Evolutionary conservation across 2,329 filamentous ascomycete species (phyloP).

Genomic region (Zopfia rhizophila): DNA sequence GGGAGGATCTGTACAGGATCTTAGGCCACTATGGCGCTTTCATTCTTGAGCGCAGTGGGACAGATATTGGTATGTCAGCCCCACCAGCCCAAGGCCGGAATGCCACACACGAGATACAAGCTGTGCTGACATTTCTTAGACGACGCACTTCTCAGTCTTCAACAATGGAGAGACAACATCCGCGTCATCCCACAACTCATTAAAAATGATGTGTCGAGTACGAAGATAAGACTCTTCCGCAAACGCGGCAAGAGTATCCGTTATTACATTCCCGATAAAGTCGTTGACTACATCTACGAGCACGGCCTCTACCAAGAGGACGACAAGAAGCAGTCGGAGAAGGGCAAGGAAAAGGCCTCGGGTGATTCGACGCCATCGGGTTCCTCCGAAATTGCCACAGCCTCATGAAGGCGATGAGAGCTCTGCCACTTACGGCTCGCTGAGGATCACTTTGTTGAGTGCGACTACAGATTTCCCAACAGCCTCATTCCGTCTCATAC

Average conservation of each 20-base stretch:
- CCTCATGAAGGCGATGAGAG: constrained; percentile 23
- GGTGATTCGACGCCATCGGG: constrained; percentile 27
- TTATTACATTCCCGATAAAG: constrained; percentile 53
- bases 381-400: constrained; percentile 29
- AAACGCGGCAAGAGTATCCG: constrained; percentile 55
- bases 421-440: too few species aligned
- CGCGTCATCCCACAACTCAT: constrained; percentile 90
- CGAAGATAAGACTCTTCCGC: constrained; percentile 80
- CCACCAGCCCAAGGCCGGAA: neutral
- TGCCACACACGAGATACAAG: too few species aligned
- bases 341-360: constrained; percentile 43
- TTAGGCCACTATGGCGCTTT: constrained; percentile 84
- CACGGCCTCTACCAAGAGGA: constrained; percentile 52
- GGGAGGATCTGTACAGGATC: constrained; percentile 87
- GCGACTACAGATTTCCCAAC: too few species aligned
- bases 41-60: constrained; percentile 87
- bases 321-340: constrained; percentile 48
- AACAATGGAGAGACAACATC: constrained; percentile 86
- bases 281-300: constrained; percentile 54
- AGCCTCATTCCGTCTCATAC: too few species aligned
- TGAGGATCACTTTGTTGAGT: too few species aligned
- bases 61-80: constrained; percentile 69
- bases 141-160: constrained; percentile 82
- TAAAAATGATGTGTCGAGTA: constrained; percentile 84
- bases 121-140: constrained; percentile 55